Evolutionary conservation across 2,329 filamentous ascomycete genomes (phyloP), one percentile per base, ranked within the genome.

Genomic region (Corynespora cassiicola): DNA sequence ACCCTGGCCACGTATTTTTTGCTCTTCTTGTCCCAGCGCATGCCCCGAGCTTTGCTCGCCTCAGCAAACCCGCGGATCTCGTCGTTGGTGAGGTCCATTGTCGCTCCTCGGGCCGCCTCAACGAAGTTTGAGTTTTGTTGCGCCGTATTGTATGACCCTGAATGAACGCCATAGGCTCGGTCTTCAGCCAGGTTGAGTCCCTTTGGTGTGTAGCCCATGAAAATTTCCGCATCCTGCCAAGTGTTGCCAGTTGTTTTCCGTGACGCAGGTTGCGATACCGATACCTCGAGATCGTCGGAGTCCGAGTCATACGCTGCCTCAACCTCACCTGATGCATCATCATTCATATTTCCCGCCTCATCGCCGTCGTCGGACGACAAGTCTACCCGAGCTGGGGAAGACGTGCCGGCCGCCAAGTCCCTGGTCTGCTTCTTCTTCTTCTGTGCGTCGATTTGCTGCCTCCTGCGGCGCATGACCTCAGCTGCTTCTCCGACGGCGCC

Each of bases 11-110:
- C 92, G 73, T 97, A 99, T 72, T 96, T 97, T 73, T 88, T 95
- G 61, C 84, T 82, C 70, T 96, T 95, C 75, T 95, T 92, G 75
- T 99, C 94, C 94, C 94, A 99, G 52, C 94, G 86, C 84, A 96
- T 86, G 30, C 81, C 77, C 52, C 84, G 81, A 31, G 84, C 72
- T 56, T 85, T 86, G 30, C 85, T 81, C 3, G 90, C 83, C 56
- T 88, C 84, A 46, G 84, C 90, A 66, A 96, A 95, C 2, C 82
- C 79, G 63, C 88, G 88, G 55, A 82, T 82, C 54, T 97, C 94
- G 70, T 99, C 94, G 63, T 90, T 90, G 44, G 82, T 86, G 9
- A 99, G 83, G 68, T 97, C 94, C 89, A 99, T 96, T 24, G 90
- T 87, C 2, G 85, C 89, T 51, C 83, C 82, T 54, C 90, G 82